Conservation (phyloP, 331 rosid genomes). For the Quercus lobata region DNA sequence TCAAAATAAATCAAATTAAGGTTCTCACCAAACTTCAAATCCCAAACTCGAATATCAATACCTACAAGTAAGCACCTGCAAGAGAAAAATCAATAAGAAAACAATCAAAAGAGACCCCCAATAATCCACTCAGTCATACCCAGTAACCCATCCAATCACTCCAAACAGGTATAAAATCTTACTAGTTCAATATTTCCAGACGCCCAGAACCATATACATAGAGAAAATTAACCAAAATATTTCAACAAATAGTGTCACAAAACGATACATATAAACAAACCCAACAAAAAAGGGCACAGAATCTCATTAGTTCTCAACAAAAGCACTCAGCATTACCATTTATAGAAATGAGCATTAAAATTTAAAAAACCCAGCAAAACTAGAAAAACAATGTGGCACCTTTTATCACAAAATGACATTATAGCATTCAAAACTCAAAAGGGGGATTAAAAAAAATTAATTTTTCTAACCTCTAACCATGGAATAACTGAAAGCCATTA, state of each 20-base stretch:
- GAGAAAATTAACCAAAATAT: not conserved
- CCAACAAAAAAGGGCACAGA: not conserved
- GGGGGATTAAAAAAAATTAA: not conserved
- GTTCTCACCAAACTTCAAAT: not conserved
- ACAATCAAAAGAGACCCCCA: not conserved
- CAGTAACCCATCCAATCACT: not conserved
- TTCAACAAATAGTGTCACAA: not conserved
- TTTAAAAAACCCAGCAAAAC: not conserved
- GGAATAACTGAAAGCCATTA: not conserved
- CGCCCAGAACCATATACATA: not conserved
- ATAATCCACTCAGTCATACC: not conserved
- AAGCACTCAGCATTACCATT: slow-evolving; percentile 1
- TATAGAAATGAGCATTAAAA: not conserved
- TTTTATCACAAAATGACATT: not conserved
- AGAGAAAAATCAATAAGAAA: not conserved
- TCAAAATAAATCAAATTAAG: not conserved
- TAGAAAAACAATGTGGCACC: slow-evolving; percentile 14
- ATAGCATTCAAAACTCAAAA: slow-evolving; percentile 15
- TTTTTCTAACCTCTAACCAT: slow-evolving; percentile 10
- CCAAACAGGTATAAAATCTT: not conserved
- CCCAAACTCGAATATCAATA: slow-evolving; percentile 1
- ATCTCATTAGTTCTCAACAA: not conserved
- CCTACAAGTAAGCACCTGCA: slow-evolving; percentile 16
- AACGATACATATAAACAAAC: no score
- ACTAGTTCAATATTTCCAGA: not conserved